A percentile compares a stretch with the other conserved stretches of the same genome.
Conservation (phyloP, 805 yeast species). For the Kluyveromyces dobzhanskii region DNA sequence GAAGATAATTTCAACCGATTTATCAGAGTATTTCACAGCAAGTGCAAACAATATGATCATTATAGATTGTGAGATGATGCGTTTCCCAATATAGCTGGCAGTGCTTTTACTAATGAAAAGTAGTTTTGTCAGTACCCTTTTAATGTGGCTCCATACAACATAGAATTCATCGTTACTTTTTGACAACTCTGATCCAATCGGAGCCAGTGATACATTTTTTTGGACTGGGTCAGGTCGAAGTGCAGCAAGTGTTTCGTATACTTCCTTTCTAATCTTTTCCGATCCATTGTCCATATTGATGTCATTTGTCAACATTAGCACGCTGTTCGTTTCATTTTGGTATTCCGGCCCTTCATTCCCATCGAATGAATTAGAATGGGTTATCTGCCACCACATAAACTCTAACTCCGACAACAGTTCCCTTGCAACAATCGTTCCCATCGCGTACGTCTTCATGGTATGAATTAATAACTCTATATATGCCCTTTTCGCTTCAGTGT, state of each 20-base stretch:
- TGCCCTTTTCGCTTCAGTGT: slow-evolving; percentile 63
- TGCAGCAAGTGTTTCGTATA: slow-evolving; percentile 6
- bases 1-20: not conserved
- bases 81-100: not conserved
- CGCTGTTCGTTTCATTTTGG: slow-evolving; percentile 7
- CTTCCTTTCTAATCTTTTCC: slow-evolving; percentile 7
- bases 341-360: slow-evolving; percentile 3
- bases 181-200: not conserved
- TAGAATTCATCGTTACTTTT: not conserved
- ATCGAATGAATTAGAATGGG: slow-evolving; percentile 1
- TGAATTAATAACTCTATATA: slow-evolving; percentile 63
- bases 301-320: slow-evolving; percentile 7
- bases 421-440: slow-evolving; percentile 56
- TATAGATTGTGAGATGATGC: not conserved
- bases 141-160: not conserved
- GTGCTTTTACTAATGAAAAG: not conserved
- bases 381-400: slow-evolving; percentile 65
- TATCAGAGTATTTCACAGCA: not conserved
- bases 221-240: not conserved
- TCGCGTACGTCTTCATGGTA: slow-evolving; percentile 64
- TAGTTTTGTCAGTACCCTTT: not conserved
- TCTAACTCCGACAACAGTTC: slow-evolving; percentile 63
- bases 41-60: not conserved
- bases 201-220: not conserved
- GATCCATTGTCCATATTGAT: slow-evolving; percentile 7